phyloP scores from a whole-genome alignment of 2,329 filamentous ascomycete genomes.

The Venturia carpophila region DNA sequence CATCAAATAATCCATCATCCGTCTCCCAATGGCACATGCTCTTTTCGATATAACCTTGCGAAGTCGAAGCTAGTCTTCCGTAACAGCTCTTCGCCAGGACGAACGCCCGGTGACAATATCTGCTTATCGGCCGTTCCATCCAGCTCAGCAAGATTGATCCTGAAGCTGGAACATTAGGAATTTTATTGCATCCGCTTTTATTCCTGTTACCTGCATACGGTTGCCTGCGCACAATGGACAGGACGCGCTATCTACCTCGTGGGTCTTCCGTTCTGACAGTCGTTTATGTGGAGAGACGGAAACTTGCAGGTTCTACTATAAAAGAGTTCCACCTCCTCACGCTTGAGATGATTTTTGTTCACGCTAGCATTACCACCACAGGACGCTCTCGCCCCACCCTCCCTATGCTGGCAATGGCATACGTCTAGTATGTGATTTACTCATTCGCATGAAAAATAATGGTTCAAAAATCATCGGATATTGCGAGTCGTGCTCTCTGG shows the following conservation, averaged over 20 bases:
- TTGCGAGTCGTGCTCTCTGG: neutral
- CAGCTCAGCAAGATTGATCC: too few species aligned
- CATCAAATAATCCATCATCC: too few species aligned
- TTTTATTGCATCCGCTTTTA: too few species aligned
- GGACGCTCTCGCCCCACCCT: neutral
- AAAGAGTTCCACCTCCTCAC: neutral
- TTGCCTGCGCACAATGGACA: too few species aligned
- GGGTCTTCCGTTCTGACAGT: neutral
- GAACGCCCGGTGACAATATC: neutral
- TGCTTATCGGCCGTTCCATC: neutral
- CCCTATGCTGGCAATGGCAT: neutral
- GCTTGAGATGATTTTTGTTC: neutral
- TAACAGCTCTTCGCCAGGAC: neutral
- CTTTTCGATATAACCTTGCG: neutral
- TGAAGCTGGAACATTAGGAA: too few species aligned
- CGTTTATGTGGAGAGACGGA: neutral
- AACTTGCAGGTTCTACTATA: neutral
- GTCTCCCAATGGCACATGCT: neutral
- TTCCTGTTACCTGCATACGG: too few species aligned
- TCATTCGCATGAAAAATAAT: too few species aligned
- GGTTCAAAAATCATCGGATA: neutral
- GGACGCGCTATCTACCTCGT: too few species aligned
- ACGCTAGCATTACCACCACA: neutral
- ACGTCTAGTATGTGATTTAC: too few species aligned
- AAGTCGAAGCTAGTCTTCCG: neutral